Evolutionary conservation across 2,329 filamentous ascomycete species (phyloP).

Genomic region (Fusarium odoratissimum): DNA sequence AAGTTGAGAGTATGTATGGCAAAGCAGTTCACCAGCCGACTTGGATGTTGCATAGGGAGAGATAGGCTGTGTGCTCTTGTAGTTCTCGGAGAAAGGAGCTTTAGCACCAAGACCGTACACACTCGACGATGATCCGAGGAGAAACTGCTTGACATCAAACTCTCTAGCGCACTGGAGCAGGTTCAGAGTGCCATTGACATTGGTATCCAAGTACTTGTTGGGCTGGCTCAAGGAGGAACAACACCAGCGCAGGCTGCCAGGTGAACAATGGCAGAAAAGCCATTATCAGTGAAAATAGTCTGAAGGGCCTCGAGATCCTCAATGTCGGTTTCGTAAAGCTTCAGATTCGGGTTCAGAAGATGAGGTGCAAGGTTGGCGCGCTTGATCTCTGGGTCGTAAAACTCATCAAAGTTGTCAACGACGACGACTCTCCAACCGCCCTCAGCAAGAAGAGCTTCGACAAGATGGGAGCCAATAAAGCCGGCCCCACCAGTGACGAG

Average conservation of each 20-base stretch:
- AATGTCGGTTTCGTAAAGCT: constrained; percentile 15
- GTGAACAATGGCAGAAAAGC: constrained; percentile 3
- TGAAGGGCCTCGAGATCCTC: not conserved
- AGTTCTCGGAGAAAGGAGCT: constrained; percentile 6
- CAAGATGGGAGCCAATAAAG: constrained; percentile 20
- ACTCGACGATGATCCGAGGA: constrained; percentile 17
- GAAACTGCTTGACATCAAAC: constrained; percentile 8
- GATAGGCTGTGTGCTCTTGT: constrained; percentile 1
- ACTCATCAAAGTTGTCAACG: constrained; percentile 14
- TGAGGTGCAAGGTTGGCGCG: constrained; percentile 16
- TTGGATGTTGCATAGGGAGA: constrained; percentile 14
- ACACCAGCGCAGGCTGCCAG: constrained; percentile 16
- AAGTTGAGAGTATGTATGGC: constrained; percentile 13
- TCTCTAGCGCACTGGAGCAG: constrained; percentile 6
- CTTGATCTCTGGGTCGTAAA: constrained; percentile 15
- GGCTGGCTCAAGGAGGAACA: constrained; percentile 5
- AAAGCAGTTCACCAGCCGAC: not conserved
- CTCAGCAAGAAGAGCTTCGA: constrained; percentile 10
- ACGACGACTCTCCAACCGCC: constrained; percentile 17
- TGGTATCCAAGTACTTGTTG: constrained; percentile 8
- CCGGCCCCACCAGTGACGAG: constrained; percentile 16
- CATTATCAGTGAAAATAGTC: not conserved
- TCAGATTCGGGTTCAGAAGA: not conserved
- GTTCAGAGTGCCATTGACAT: constrained; percentile 17
- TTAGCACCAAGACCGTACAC: constrained; percentile 9